Conservation (phyloP, 1,284 basidiomycete species). For the Ustilago bromivora region DNA sequence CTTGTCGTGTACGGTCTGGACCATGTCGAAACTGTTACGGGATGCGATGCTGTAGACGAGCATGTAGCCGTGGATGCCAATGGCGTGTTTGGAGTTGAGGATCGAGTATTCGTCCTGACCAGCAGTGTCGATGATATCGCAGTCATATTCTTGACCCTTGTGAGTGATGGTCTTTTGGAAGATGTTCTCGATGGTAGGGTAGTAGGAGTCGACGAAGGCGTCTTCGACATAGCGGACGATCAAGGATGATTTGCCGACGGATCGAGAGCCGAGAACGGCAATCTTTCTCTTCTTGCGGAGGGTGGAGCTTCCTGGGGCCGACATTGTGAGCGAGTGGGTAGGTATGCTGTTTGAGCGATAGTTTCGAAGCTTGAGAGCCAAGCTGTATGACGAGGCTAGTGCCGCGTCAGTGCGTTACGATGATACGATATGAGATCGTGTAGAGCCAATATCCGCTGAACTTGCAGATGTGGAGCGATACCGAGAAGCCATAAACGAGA, state of each 20-base stretch:
- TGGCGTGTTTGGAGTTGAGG: slow-evolving; percentile 82
- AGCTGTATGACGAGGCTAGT: not conserved
- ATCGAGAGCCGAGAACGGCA: slow-evolving; percentile 68
- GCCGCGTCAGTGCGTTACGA: not conserved
- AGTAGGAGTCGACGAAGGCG: slow-evolving; percentile 81
- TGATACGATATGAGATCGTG: not conserved
- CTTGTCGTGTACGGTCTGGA: slow-evolving; percentile 95
- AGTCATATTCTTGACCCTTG: slow-evolving; percentile 87
- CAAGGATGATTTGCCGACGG: slow-evolving; percentile 78
- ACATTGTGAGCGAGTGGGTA: slow-evolving; percentile 21
- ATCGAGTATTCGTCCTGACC: slow-evolving; percentile 92
- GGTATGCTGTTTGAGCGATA: not conserved
- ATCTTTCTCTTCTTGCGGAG: slow-evolving; percentile 68
- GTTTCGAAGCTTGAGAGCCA: not conserved
- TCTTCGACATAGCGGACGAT: slow-evolving; percentile 69
- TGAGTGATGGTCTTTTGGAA: slow-evolving; percentile 86
- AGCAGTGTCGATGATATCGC: slow-evolving; percentile 98
- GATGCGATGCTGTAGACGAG: slow-evolving; percentile 95
- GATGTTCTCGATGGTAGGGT: slow-evolving; percentile 93
- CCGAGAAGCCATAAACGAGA: not conserved
- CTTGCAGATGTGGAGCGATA: not conserved
- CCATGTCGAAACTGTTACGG: slow-evolving; percentile 93
- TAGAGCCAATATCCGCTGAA: not conserved
- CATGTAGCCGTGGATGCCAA: slow-evolving; percentile 86
- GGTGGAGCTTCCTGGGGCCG: slow-evolving; percentile 49